Base-by-base conservation (phyloP, 495 filamentous ascomycete genomes). In the Aspergillus biplanus region DNA sequence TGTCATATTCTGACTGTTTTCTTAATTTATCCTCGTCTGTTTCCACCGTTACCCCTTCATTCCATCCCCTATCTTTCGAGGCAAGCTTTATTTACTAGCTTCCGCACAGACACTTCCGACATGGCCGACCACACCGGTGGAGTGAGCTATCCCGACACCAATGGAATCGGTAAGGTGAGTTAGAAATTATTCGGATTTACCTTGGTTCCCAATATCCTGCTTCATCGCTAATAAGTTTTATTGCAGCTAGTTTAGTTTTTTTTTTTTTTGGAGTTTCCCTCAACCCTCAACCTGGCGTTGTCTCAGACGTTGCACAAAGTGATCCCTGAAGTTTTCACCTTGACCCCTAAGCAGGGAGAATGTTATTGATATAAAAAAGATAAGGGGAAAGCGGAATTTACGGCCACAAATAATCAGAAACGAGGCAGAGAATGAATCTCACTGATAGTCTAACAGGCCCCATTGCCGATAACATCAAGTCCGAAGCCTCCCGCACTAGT, bases 391-490 rank as follows among this genome's bases (percentile, higher is more conserved):
- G 55, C 54, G 32, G 15, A 32, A 1, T 31, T 7, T 57, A 39
- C n/a, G 31, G 9, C 7, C 18, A n/a, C 8, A 1, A 9, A 21
- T 39, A 53, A 33, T 31, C 50, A 33, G 7, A 7, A 6, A 3
- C 7, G 37, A 16, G 44, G 4, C n/a, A 11, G 27, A 7, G 11
- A 27, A 58, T 57, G 70, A 27, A 69, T 71, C 64, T 69, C 68
- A 64, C 73, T 80, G 64, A 84, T 72, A 52, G 15, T 48, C 47
- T 16, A 32, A 52, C 39, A 92, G 92, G 89, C 59, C 90, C 92
- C 35, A 79, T 95, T 55, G 90, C 89, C 59, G 85, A 93, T 74
- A 90, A 86, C 67, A 84, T 92, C 74, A 90, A 89, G 75, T 82
- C 88, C 65, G 85, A 96, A 73, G 78, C 78, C 53, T 83, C 85